Evolutionary conservation across 495 filamentous ascomycete species (phyloP).

Genomic region (Clohesyomyces aquaticus): DNA sequence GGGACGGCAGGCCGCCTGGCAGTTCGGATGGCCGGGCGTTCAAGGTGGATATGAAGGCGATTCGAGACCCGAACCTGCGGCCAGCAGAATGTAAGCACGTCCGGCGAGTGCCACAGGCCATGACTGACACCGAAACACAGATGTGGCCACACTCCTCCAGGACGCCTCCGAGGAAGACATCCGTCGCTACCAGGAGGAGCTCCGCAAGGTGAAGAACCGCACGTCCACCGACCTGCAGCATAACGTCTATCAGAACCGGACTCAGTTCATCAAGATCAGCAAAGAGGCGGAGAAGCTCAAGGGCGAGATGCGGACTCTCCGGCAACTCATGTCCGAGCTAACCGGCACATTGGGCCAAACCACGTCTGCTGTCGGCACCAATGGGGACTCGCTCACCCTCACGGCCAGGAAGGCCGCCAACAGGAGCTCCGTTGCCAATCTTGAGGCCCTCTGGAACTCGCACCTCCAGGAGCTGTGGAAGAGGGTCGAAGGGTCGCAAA

Average conservation of each 20-base stretch:
- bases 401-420: conserved; percentile 67
- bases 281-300: conserved; percentile 98
- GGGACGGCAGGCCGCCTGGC: conserved; percentile 51
- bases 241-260: conserved; percentile 96
- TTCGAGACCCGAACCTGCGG: conserved; percentile 79
- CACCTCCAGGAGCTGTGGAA: conserved; percentile 91
- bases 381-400: conserved; percentile 47
- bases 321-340: conserved; percentile 86
- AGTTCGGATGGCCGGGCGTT: conserved; percentile 50
- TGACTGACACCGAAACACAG: conserved; percentile 46
- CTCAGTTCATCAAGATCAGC: conserved; percentile 98
- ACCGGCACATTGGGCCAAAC: conserved; percentile 72
- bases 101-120: neutral
- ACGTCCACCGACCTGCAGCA: conserved; percentile 90
- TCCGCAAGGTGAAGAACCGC: conserved; percentile 78
- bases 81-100: conserved; percentile 56
- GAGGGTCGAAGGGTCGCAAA: conserved; percentile 92
- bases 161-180: conserved; percentile 96
- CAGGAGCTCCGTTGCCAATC: conserved; percentile 83
- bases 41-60: conserved; percentile 68
- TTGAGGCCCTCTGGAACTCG: conserved; percentile 93
- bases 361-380: conserved; percentile 51
- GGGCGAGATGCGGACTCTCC: conserved; percentile 88
- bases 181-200: conserved; percentile 72
- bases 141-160: conserved; percentile 77